Conservation (phyloP, 345 rosid genomes). For the Dipteronia dyeriana region DNA sequence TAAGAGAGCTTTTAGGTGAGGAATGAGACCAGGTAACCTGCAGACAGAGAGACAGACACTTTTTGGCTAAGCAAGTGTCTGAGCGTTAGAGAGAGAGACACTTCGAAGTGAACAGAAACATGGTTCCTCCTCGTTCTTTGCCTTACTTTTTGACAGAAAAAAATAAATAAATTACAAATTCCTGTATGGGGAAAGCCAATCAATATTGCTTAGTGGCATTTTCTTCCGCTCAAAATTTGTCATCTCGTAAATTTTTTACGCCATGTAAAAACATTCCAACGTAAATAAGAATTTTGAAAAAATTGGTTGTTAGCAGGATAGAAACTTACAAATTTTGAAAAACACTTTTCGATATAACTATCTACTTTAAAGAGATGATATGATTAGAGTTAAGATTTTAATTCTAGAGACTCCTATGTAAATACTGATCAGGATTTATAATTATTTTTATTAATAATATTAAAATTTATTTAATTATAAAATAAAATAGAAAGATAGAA, state of each 20-base stretch:
- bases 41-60: conserved; percentile 7
- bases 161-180: not conserved
- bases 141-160: not conserved
- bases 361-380: too few species aligned
- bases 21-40: conserved; percentile 25
- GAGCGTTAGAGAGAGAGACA: not conserved
- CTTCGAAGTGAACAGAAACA: not conserved
- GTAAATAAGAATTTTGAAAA: too few species aligned
- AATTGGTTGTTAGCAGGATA: too few species aligned
- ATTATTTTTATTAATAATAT: too few species aligned
- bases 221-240: not conserved
- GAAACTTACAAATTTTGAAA: too few species aligned
- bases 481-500: too few species aligned
- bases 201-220: not conserved
- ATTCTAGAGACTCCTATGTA: too few species aligned
- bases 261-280: too few species aligned
- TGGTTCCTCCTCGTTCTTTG: not conserved
- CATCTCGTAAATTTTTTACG: not conserved
- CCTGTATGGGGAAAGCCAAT: not conserved
- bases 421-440: too few species aligned
- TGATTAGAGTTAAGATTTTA: too few species aligned
- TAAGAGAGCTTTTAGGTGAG: conserved; percentile 18
- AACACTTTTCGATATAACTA: too few species aligned
- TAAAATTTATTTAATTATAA: too few species aligned
- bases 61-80: not conserved